Base-by-base conservation (phyloP, 257 asterid genomes). In the Misopates orontium region DNA sequence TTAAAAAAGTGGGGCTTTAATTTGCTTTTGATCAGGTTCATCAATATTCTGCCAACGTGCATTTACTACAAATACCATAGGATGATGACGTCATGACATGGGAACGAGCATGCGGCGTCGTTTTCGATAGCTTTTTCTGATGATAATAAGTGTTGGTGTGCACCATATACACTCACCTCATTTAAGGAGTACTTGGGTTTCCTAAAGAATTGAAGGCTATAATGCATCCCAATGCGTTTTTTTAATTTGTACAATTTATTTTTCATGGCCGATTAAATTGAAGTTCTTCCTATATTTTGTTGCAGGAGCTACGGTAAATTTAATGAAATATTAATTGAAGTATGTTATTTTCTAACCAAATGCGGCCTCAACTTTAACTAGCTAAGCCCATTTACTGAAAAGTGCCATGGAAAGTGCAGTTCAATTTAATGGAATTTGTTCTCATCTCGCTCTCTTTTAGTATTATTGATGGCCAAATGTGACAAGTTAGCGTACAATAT, bases 61-160 rank as follows among this genome's bases (percentile, higher is more conserved):
- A n/a, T 39, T 19, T 4, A 11, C 75, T 6, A 19, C 58, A 75
- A 73, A 66, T 66, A 18, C 16, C 52, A 1, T 5, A 57, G 28
- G 42, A 9, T n/a, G 60, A 70, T 73, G 79, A 77, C 76, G 75
- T 77, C 82, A 73, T 61, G 49, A 32, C n/a, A 14, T 20, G 21
- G 23, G 45, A 60, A 53, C 55, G 32, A 58, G 70, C 62, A 4
- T 71, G 78, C 78, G 42, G 75, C 78, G 40, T 70, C 76, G 60
- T 73, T 64, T 20, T 71, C 69, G 12, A 69, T 22, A 68, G 12
- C 17, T 44, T n/a, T 24, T 15, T 11, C 31, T 42, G 20, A 13
- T 10, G 6, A 22, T 12, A 11, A 4, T 23, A 5, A 24, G 1
- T 12, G 4, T 51, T 54, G 31, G 12, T 11, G 28, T n/a, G n/a